A percentile compares a stretch with the other conserved stretches of the same genome.
These are phyloP conservation scores for Nannochloris sp. DNA, from an alignment of 139 green algal species.

Conservation along the genomic window DNA sequence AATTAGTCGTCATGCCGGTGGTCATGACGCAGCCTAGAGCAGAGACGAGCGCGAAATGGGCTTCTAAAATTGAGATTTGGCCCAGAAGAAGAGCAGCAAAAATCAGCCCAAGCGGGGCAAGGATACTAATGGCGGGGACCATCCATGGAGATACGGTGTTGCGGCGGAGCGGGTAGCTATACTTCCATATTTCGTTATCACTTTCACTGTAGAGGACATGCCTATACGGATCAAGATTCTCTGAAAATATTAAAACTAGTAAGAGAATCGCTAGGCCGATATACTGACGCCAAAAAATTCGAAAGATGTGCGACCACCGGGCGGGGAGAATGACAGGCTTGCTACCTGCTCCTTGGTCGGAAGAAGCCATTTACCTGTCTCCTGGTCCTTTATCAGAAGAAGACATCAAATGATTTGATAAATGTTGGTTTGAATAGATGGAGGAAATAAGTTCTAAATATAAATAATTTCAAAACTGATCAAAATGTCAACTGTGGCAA, in stretches of 20 bases:
- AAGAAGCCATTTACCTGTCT: too few species aligned
- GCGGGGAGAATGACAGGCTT: too few species aligned
- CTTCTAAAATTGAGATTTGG: not conserved
- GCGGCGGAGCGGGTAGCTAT: conserved; percentile 9
- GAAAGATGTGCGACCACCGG: not conserved
- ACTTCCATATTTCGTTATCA: conserved; percentile 3
- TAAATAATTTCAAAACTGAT: too few species aligned
- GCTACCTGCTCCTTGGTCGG: too few species aligned
- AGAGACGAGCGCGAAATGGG: conserved; percentile 11
- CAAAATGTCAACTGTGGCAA: too few species aligned
- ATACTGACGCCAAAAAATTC: not conserved
- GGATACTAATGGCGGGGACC: conserved; percentile 5
- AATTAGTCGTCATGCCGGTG: conserved; percentile 19
- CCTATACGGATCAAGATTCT: conserved; percentile 1
- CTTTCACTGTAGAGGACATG: conserved; percentile 9
- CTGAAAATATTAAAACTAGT: not conserved
- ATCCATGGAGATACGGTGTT: conserved; percentile 19
- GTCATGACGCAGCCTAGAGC: not conserved
- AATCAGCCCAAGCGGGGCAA: not conserved
- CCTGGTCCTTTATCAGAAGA: too few species aligned
- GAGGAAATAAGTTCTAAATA: too few species aligned
- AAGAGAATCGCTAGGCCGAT: not conserved
- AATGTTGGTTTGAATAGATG: too few species aligned
- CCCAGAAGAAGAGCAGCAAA: not conserved
- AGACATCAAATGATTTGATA: too few species aligned